A percentile compares a stretch with the other conserved stretches of the same genome.
These are phyloP conservation scores for Oryza australiensis DNA, from an alignment of 176 grass and related monocot genomes.

Conservation along the genomic window DNA sequence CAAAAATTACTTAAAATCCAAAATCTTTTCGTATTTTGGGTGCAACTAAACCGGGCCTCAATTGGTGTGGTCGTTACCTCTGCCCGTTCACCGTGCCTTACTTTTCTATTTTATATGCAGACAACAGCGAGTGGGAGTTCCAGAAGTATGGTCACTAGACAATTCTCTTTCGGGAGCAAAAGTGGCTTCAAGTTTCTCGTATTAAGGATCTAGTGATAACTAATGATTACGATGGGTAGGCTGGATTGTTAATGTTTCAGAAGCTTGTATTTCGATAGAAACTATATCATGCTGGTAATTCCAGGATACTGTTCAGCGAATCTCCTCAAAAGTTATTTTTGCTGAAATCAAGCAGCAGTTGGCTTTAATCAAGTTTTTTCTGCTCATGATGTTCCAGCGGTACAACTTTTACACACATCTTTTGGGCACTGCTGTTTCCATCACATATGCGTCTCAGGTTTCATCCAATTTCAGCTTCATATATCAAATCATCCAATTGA, in stretches of 20 bases:
- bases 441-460: too few species aligned
- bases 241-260: constrained; percentile 22
- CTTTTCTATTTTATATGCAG: constrained; percentile 43
- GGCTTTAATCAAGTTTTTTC: not conserved
- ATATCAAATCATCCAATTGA: not conserved
- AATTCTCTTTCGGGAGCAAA: not conserved
- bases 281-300: not conserved
- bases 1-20: too few species aligned
- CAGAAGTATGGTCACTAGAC: constrained; percentile 95
- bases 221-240: constrained; percentile 17
- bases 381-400: not conserved
- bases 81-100: not conserved
- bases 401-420: not conserved
- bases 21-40: too few species aligned
- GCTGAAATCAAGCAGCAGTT: constrained; percentile 18
- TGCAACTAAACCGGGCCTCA: too few species aligned
- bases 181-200: not conserved
- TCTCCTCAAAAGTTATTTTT: not conserved
- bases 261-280: not conserved
- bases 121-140: constrained; percentile 99
- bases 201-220: not conserved
- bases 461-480: not conserved
- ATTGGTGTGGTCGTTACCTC: constrained; percentile 21
- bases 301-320: not conserved
- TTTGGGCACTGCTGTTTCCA: not conserved